Evolutionary conservation across 306 rosid species (phyloP).

Genomic region (Macrotyloma uniflorum): DNA sequence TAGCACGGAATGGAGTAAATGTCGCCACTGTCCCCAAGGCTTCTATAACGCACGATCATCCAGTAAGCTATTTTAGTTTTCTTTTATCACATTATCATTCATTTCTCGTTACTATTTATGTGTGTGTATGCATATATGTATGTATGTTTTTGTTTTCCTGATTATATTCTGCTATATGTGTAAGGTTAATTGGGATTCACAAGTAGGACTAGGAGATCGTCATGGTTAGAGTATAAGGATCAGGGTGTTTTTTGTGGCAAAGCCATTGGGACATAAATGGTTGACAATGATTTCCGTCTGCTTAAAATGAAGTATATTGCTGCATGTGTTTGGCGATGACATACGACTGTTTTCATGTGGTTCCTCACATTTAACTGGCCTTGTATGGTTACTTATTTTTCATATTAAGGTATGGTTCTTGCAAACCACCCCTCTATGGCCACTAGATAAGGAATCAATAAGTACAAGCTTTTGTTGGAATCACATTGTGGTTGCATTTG

Average conservation of each 20-base stretch:
- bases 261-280: not conserved
- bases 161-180: not conserved
- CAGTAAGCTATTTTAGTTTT: conserved; percentile 52
- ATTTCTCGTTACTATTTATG: not conserved
- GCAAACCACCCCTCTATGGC: not conserved
- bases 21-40: conserved; percentile 80
- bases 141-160: not conserved
- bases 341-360: not conserved
- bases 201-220: not conserved
- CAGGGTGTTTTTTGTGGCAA: not conserved
- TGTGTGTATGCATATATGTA: too few species aligned
- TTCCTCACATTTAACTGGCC: not conserved
- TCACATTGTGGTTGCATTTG: not conserved
- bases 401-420: not conserved
- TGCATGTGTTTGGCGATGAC: not conserved
- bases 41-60: conserved; percentile 83
- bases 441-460: not conserved
- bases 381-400: not conserved
- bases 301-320: not conserved
- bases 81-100: not conserved
- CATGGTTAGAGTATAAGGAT: not conserved
- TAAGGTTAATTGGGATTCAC: not conserved
- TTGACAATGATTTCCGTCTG: not conserved
- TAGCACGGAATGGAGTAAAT: conserved; percentile 63
- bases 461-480: not conserved